Evolutionary conservation across 768 basidiomycete species (phyloP).

Genomic region (Mrakia hoshinonis): DNA sequence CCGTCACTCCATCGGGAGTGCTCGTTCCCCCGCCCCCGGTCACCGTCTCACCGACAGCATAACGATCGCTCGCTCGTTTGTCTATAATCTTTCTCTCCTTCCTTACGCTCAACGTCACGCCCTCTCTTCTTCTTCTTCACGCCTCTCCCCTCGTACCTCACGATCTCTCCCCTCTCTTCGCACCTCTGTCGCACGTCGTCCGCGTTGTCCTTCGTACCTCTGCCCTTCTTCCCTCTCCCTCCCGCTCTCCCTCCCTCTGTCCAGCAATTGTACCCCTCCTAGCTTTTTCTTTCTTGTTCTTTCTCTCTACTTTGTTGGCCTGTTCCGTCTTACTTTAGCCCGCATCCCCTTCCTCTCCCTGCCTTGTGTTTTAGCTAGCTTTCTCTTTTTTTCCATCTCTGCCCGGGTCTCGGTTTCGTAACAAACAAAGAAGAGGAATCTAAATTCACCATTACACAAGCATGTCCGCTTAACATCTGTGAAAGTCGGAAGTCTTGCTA

Average conservation of each 20-base stretch:
- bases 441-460: neutral
- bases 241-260: neutral
- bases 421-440: slow-evolving; percentile 9
- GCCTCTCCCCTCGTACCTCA: neutral
- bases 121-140: neutral
- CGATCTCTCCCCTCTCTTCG: neutral
- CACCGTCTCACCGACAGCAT: neutral
- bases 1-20: slow-evolving; percentile 12
- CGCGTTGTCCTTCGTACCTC: too few relatives aligned
- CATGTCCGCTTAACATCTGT: too few relatives aligned
- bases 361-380: neutral
- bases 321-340: neutral
- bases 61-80: neutral
- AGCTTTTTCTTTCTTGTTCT: neutral
- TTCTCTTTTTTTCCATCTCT: neutral
- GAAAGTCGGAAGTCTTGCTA: too few relatives aligned
- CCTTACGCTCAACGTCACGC: neutral
- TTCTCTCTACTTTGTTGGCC: slow-evolving; percentile 3
- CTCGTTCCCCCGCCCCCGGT: slow-evolving; percentile 8
- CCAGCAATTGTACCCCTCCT: neutral
- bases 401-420: neutral
- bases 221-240: neutral
- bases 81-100: neutral
- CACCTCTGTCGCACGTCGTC: neutral
- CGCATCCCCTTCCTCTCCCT: neutral